Evolutionary conservation across 1,284 basidiomycete genomes (phyloP).

Genomic region (Rhodofomes roseus): DNA sequence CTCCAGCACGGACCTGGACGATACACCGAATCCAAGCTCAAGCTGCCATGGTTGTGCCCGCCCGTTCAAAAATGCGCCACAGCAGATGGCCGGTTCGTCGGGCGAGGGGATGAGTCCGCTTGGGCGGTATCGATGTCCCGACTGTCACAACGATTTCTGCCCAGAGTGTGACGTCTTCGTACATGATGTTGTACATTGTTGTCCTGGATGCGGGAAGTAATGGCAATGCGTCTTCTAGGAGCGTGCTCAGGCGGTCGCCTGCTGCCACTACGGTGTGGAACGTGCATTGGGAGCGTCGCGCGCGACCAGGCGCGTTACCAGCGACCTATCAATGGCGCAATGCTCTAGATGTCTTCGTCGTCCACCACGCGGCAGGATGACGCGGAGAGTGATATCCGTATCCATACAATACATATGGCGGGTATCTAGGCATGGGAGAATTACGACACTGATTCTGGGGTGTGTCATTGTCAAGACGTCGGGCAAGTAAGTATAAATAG

Average conservation of each 20-base stretch:
- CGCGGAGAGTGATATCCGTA: neutral
- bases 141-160: constrained; percentile 54
- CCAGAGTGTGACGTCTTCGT: constrained; percentile 64
- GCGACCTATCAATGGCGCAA: too few species aligned
- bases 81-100: constrained; percentile 21
- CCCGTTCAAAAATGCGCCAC: constrained; percentile 44
- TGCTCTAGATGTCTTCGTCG: neutral
- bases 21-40: constrained; percentile 29
- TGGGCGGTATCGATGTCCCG: constrained; percentile 73
- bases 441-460: neutral
- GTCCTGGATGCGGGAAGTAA: constrained; percentile 49
- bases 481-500: neutral
- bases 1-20: constrained; percentile 37
- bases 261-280: too few species aligned
- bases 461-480: neutral
- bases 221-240: neutral
- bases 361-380: neutral
- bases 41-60: constrained; percentile 74
- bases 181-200: constrained; percentile 59
- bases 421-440: neutral
- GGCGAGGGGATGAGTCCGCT: constrained; percentile 72
- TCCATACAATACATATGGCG: neutral
- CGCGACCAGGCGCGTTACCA: too few species aligned
- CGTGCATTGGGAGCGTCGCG: too few species aligned
- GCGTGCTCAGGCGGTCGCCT: too few species aligned